Base-by-base conservation (phyloP, 1,139 yeast genomes). In the Blastobotrys raffinosifermentans region DNA sequence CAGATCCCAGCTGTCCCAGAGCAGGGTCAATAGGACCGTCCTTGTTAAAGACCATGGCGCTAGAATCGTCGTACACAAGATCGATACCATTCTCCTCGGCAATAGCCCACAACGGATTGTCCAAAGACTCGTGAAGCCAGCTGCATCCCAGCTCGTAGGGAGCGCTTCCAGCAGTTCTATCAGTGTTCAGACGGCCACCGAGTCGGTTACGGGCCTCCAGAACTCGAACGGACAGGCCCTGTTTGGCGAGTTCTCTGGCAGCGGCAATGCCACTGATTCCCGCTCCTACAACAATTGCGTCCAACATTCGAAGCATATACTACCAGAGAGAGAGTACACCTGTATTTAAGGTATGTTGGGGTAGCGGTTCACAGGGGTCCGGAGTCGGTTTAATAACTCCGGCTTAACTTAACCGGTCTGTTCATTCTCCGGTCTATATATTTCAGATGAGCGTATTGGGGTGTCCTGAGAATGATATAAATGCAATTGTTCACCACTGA, bases 231-330 rank as follows among this genome's bases (percentile, higher is more conserved):
- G 66, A 60, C 9, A 70, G 61, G 0, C 73, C 69, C 2, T 62
- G 51, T 10, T 57, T 52, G 9, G 72, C 56, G 4, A 86, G 66
- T 3, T 71, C 72, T 3, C 77, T 69, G 0, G 93, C 91, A 1
- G 94, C 84, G 48, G 81, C 79, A 29, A 86, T 65, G 0, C 95
- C 96, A 0, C 94, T 63, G 5, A 83, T 75, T 0, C 96, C 96
- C 7, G 85, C 94, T 2, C 96, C 96, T 8, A 57, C 42, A 1
- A 57, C 40, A 35, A 55, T 47, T 26, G 49, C 56, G 32, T 46
- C n/a, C n/a, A n/a, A n/a, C n/a, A n/a, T n/a, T n/a, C n/a, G 25
- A 4, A 13, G 10, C 25, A 22, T 13, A 22, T 22, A 13, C 25
- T 4, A 11, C 6, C 25, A 22, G 7, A 11, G 25, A 13, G 13